These are phyloP conservation scores for Ballota nigra DNA, from an alignment of 257 asterid species.

Conservation along the genomic window DNA sequence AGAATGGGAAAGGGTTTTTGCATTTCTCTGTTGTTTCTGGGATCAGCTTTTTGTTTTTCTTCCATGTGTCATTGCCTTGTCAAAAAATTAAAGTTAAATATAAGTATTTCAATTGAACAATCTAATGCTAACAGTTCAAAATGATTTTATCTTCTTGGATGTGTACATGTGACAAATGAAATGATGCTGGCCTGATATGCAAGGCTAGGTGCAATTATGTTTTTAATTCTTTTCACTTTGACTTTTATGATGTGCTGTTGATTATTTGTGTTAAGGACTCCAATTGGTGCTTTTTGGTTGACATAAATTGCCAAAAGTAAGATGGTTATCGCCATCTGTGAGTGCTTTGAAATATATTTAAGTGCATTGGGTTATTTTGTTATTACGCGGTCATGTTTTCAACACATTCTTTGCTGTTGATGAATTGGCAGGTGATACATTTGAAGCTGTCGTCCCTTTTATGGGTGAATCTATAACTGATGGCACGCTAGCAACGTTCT, in stretches of 20 bases:
- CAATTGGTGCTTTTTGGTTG: neutral
- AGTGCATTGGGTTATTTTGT: slow-evolving; percentile 7
- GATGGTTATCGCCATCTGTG: neutral
- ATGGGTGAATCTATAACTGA: slow-evolving; percentile 98
- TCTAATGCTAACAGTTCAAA: neutral
- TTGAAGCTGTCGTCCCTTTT: slow-evolving; percentile 91
- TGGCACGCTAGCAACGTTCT: slow-evolving; percentile 81
- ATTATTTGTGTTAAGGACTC: neutral
- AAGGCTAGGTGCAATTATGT: neutral
- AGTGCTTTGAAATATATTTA: slow-evolving; percentile 1
- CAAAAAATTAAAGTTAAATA: neutral
- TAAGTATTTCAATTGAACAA: neutral
- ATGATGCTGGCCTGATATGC: neutral
- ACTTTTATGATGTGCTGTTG: slow-evolving; percentile 10
- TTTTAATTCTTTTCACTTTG: neutral
- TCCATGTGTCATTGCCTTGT: neutral
- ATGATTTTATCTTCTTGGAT: neutral
- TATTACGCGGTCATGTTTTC: neutral
- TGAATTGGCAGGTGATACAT: slow-evolving; percentile 53
- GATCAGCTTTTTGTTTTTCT: neutral
- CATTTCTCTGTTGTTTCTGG: neutral
- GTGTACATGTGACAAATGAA: neutral
- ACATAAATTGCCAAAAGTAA: neutral
- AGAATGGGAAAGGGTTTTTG: neutral
- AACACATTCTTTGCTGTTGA: slow-evolving; percentile 11